A percentile compares a stretch with the other conserved stretches of the same genome.
phyloP scores from a whole-genome alignment of 441 rosid species.

The Jatropha podagrica region DNA sequence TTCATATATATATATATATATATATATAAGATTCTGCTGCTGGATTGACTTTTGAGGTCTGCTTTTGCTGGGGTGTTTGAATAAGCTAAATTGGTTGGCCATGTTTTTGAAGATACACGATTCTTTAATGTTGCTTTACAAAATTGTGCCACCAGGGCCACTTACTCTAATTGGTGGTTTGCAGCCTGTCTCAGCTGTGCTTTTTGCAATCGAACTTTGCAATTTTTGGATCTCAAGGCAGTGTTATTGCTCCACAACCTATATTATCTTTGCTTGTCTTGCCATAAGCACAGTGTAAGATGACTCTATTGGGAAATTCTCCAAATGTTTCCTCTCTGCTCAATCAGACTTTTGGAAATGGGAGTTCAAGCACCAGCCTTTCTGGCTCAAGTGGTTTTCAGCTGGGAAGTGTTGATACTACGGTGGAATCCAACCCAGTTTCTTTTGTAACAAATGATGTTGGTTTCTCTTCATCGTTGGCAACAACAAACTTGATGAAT shows the following conservation, averaged over 20 bases:
- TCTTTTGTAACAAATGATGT: constrained; percentile 47
- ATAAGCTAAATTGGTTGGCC: background rate
- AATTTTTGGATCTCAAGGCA: constrained; percentile 64
- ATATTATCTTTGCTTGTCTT: constrained; percentile 63
- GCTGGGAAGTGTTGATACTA: constrained; percentile 55
- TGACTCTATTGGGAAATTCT: constrained; percentile 70
- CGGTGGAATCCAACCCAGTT: constrained; percentile 57
- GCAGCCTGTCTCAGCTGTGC: constrained; percentile 60
- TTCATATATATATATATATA: too few relatives aligned
- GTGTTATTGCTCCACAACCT: constrained; percentile 59
- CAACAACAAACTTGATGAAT: constrained; percentile 51
- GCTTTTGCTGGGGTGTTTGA: background rate
- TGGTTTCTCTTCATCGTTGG: constrained; percentile 56
- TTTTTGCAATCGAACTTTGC: constrained; percentile 63
- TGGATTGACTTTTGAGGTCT: background rate
- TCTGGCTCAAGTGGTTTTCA: constrained; percentile 50
- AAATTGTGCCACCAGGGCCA: constrained; percentile 26
- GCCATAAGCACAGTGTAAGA: constrained; percentile 59
- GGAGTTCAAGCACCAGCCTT: constrained; percentile 47
- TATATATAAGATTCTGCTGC: too few relatives aligned
- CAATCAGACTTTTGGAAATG: constrained; percentile 76
- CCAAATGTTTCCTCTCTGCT: constrained; percentile 65
- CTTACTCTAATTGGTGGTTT: constrained; percentile 68
- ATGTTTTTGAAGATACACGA: too few relatives aligned
- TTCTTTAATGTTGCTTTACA: too few relatives aligned